Evolutionary conservation across 441 rosid species (phyloP), one percentile per base, ranked within the genome.

Genomic region (Populus hybrid): DNA sequence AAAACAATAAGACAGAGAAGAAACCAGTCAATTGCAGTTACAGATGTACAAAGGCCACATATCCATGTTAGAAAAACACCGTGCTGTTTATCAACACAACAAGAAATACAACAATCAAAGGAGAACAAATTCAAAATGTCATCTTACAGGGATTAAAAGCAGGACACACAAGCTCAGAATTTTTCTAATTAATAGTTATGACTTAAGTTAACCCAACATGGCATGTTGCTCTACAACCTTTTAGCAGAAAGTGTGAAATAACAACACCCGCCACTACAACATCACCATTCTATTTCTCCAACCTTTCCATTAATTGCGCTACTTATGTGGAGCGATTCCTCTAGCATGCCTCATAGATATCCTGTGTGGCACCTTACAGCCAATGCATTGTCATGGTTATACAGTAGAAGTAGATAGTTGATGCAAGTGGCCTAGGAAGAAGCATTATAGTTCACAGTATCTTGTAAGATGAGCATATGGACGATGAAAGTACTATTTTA

Each of bases 1-100:
- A 84, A 71, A 81, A 84, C 5, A 79, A 36, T 69, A 71, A 74
- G 63, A 73, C 40, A 30, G 32, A 66, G 69, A 64, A 42, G 10
- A 59, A 20, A 69, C 20, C 23, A 80, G 50, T 61, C 40, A 72
- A 59, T 30, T 20, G 71, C 69, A 50, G n/a, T 36, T 65, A 69
- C 30, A 76, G 70, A 75, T 24, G 69, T 35, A 69, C 50, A 77
- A 46, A 71, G 70, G 77, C 28, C 67, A 70, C 40, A n/a, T 65
- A 77, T 34, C 67, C 75, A 69, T 20, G 68, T 68, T 77, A 50
- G 28, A 73, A 50, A 63, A 75, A 46, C 40, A 79, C 59, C 69
- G 63, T 23, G 57, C 30, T 57, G 28, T 34, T 1, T 16, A 57
- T 8, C 23, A 77, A 50, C 16, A 23, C 12, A 70, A 21, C 26